Base-by-base conservation (phyloP, 495 filamentous ascomycete genomes). In the Neurospora tetraspora region DNA sequence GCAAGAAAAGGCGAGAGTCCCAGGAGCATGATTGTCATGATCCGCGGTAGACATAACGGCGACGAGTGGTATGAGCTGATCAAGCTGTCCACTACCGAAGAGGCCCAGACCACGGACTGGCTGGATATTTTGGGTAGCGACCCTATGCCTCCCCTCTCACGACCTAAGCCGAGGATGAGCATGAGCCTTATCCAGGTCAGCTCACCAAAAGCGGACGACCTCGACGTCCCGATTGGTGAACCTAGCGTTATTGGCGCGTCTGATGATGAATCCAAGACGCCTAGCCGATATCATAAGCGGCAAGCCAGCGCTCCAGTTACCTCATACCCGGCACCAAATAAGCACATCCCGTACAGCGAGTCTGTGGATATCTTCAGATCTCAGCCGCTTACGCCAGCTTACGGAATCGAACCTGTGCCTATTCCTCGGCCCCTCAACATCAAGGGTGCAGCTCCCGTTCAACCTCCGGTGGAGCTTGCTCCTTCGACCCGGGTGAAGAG, bases 31-130 rank as follows among this genome's bases (percentile, higher is more conserved):
- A 83, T 97, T 4, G 84, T 96, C 39, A 97, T 97, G 94, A 86
- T 97, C 38, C 89, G 93, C 75, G 91, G 92, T 31, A 77, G 83
- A 8, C 85, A 86, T 74, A 82, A 86, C 42, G 85, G 78, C n/a
- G 77, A 83, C 65, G 88, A 89, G 74, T 97, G 94, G 94, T 90
- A 90, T 69, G 95, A 99, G 80, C 80, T 97, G 2, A 82, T 98
- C 71, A 88, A 88, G 18, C 84, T 98, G 10, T 84, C 80, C 10
- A 87, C 91, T 3, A 88, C 90, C 68, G 90, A 92, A 77, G 89
- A 93, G 68, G 90, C 92, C 65, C 87, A 94, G 71, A 89, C 88
- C n/a, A 70, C 82, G 14, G 95, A 98, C 78, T 99, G 96, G 96
- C 82, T 97, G 38, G 85, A 91, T 40, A 91, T 97, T 83, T 80